These are phyloP conservation scores for Aureobasidium uvarum DNA, from an alignment of 2,329 filamentous ascomycete species.

Conservation along the genomic window DNA sequence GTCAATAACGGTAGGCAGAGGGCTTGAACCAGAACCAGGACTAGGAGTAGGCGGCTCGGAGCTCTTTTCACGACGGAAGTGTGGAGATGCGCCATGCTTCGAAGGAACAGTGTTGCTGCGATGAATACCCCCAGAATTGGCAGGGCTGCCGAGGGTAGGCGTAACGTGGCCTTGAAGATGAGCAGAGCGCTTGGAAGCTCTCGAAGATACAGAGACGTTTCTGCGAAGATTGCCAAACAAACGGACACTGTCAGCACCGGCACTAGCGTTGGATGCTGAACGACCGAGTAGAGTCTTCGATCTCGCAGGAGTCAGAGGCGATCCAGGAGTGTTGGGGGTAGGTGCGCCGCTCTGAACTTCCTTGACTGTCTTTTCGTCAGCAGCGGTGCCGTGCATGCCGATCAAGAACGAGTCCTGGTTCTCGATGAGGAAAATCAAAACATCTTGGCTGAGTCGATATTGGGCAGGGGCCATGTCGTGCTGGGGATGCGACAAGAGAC, in stretches of 20 bases:
- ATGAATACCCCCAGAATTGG: conserved; percentile 48
- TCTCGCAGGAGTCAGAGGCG: conserved; percentile 43
- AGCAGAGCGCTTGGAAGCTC: conserved; percentile 72
- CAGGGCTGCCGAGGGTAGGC: conserved; percentile 43
- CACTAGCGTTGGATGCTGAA: conserved; percentile 84
- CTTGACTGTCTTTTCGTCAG: conserved; percentile 74
- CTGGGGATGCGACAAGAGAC: conserved; percentile 86
- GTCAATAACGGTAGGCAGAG: conserved; percentile 24
- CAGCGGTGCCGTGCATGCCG: conserved; percentile 97
- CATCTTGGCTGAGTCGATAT: conserved; percentile 92
- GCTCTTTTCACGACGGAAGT: conserved; percentile 57
- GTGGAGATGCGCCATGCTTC: conserved; percentile 72
- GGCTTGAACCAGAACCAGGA: conserved; percentile 27
- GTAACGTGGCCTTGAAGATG: conserved; percentile 68
- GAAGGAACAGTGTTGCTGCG: conserved; percentile 92
- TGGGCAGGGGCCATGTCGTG: conserved; percentile 96
- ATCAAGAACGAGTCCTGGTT: conserved; percentile 98
- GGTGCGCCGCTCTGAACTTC: conserved; percentile 68
- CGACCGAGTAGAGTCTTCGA: conserved; percentile 63
- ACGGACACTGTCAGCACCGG: conserved; percentile 80
- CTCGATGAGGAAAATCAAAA: conserved; percentile 95
- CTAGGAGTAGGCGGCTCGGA: conserved; percentile 54
- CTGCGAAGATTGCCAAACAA: conserved; percentile 76
- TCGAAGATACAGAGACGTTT: conserved; percentile 91
- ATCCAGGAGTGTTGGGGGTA: conserved; percentile 51